Conservation (phyloP, 306 rosid genomes). For the Trichosanthes cucumerina region DNA sequence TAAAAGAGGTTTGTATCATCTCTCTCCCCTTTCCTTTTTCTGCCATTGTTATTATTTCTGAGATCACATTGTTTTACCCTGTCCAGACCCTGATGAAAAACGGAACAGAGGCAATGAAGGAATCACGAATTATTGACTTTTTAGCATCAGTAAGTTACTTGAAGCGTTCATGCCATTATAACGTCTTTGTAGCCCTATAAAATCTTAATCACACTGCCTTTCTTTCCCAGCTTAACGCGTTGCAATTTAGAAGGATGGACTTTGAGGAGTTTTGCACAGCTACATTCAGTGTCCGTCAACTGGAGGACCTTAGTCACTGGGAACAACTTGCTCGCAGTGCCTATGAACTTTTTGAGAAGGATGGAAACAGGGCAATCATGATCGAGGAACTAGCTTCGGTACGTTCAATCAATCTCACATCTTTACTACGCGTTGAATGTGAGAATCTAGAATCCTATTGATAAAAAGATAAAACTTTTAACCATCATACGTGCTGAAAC, state of each 20-base stretch:
- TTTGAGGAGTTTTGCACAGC: constrained; percentile 86
- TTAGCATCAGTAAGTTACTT: constrained; percentile 50
- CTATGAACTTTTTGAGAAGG: constrained; percentile 71
- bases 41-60: constrained; percentile 8
- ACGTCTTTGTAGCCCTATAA: not conserved
- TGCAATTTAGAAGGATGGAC: constrained; percentile 84
- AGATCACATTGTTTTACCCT: constrained; percentile 19
- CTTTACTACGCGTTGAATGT: not conserved
- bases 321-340: constrained; percentile 88
- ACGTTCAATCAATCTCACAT: constrained; percentile 21
- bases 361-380: constrained; percentile 74
- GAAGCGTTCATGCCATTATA: not conserved
- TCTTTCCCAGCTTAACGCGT: constrained; percentile 59
- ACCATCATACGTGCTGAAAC: not conserved
- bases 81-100: constrained; percentile 66
- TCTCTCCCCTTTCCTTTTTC: constrained; percentile 8
- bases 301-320: constrained; percentile 71
- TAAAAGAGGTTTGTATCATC: constrained; percentile 65
- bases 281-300: constrained; percentile 74
- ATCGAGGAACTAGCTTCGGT: constrained; percentile 94
- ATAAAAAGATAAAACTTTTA: not conserved
- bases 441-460: not conserved
- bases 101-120: constrained; percentile 93
- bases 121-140: constrained; percentile 58
- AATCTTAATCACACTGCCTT: not conserved